Evolutionary conservation across 2,329 filamentous ascomycete species (phyloP), one percentile per base, ranked within the genome.

Genomic region (Talaromyces amestolkiae): DNA sequence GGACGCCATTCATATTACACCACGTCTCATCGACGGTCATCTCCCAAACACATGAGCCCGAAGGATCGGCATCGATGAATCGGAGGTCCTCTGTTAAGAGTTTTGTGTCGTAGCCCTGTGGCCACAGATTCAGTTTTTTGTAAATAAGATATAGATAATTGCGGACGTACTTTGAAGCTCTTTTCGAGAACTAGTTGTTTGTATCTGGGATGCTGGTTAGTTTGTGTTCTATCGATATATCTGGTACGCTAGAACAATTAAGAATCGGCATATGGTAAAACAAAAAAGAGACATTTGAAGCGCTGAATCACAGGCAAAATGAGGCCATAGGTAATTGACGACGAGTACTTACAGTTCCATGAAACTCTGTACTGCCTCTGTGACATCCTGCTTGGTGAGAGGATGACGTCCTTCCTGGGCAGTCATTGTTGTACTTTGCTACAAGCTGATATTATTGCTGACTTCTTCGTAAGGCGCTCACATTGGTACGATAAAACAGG

Each of bases 1-100:
- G 69, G 15, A 74, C 71, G 17, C 70, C 68, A 63, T 73, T 73
- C 54, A 71, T 60, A 68, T 74, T 74, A 19, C 66, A 66, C 68
- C 70, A 73, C 59, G 63, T 66, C 41, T 70, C 68, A 17, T 69
- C 69, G 5, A 72, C 64, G 11, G 67, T 63, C 19, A 74, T 60
- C 60, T 72, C 70, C 71, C 72, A 73, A 11, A 58, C 47, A n/a
- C 68, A 68, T 1, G 65, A 67, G n/a, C 70, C 71, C 8, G 63
- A 53, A 19, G 71, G 70, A 37, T 66, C 63, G 2, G 68, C 72
- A 51, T 73, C 70, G 35, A 74, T 64, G 8, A 74, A 67, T n/a
- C 67, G 68, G 33, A 72, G 33, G n/a, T 60, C 13, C 22, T 72
- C 65, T 39, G 68, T 65, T 67, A 73, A 69, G 8, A 74, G 67